Evolutionary conservation across 106 monocot species (phyloP).

Genomic region (Dioscorea zingiberensis): DNA sequence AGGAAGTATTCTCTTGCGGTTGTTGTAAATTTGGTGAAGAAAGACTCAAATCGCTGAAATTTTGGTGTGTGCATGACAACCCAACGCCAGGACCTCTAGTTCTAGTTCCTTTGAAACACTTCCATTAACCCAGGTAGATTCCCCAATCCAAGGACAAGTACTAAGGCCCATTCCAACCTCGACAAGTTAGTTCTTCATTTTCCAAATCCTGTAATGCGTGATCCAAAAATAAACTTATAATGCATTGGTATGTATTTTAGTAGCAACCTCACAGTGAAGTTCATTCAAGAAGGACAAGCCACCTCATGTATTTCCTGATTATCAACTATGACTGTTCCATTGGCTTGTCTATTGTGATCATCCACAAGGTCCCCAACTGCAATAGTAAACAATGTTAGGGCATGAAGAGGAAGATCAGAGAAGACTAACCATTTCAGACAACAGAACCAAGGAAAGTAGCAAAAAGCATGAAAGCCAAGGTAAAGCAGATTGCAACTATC

Average conservation of each 20-base stretch:
- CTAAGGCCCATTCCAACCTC: conserved; percentile 25
- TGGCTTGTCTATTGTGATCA: conserved; percentile 19
- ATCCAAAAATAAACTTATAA: conserved; percentile 27
- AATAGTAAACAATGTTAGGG: conserved; percentile 14
- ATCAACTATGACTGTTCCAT: conserved; percentile 19
- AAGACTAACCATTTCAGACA: too few relatives aligned
- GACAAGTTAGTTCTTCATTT: conserved; percentile 49
- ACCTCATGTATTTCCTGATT: conserved; percentile 47
- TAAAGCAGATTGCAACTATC: too few relatives aligned
- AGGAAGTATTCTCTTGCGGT: conserved; percentile 59
- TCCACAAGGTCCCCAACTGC: conserved; percentile 42
- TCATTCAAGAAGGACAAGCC: conserved; percentile 25
- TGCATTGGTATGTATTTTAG: conserved; percentile 16
- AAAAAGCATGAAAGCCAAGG: too few relatives aligned
- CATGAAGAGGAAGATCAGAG: not conserved
- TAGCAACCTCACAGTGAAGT: conserved; percentile 22
- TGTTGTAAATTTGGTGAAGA: conserved; percentile 55
- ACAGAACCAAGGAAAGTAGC: too few relatives aligned
- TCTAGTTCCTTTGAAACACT: conserved; percentile 28
- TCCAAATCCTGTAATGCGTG: conserved; percentile 52
- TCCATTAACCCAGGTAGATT: conserved; percentile 39
- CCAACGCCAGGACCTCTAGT: conserved; percentile 17
- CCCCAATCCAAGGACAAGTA: conserved; percentile 30
- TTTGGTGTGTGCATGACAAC: conserved; percentile 43
- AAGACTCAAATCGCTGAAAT: conserved; percentile 52